These are phyloP conservation scores for Cucurbitaria berberidis DNA, from an alignment of 2,329 filamentous ascomycete species.

Conservation along the genomic window DNA sequence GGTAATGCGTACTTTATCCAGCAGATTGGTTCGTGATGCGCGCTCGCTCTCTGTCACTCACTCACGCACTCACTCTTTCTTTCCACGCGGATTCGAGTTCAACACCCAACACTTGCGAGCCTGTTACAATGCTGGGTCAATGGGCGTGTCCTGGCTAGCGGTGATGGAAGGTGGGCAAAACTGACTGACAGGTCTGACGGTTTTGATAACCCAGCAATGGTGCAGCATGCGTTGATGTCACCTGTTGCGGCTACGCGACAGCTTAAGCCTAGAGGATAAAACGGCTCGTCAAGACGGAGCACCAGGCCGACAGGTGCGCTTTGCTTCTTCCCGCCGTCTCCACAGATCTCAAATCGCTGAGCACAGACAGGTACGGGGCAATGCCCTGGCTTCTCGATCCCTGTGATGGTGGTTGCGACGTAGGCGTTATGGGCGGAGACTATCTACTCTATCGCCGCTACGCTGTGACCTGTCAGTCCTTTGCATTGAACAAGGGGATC, in stretches of 20 bases:
- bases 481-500: slow-evolving; percentile 32
- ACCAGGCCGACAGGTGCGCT: slow-evolving; percentile 36
- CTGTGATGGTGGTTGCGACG: slow-evolving; percentile 37
- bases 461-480: slow-evolving; percentile 45
- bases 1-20: slow-evolving; percentile 40
- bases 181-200: slow-evolving; percentile 21
- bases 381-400: slow-evolving; percentile 29
- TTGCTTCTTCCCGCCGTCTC: slow-evolving; percentile 48
- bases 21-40: slow-evolving; percentile 32
- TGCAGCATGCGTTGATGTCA: slow-evolving; percentile 25
- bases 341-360: slow-evolving; percentile 45
- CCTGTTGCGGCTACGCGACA: slow-evolving; percentile 39
- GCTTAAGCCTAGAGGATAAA: slow-evolving; percentile 40
- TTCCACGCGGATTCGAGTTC: slow-evolving; percentile 24
- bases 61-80: too few species aligned
- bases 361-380: slow-evolving; percentile 43
- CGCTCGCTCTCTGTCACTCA: slow-evolving; percentile 15
- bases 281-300: slow-evolving; percentile 38
- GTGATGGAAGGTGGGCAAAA: slow-evolving; percentile 10
- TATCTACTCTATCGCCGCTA: slow-evolving; percentile 27
- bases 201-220: slow-evolving; percentile 11
- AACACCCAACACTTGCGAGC: slow-evolving; percentile 8
- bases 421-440: slow-evolving; percentile 36
- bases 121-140: slow-evolving; percentile 27
- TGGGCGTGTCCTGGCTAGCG: slow-evolving; percentile 6